Evolutionary conservation across 2,329 filamentous ascomycete species (phyloP).

Genomic region (Fusarium papillatum): DNA sequence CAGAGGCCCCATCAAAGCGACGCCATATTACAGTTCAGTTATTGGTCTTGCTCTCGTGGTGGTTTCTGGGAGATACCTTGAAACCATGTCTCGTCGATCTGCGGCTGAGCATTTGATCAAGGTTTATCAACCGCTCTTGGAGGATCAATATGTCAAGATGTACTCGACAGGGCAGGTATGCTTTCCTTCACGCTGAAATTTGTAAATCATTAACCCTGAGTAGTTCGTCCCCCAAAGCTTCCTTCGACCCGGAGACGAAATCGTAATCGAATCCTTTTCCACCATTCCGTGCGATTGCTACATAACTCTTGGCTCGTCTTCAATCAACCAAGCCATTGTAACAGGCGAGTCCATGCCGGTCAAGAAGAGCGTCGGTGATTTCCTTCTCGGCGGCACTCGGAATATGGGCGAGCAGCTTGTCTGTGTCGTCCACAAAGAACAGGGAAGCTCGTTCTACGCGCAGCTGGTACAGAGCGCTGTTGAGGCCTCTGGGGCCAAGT

Average conservation of each 20-base stretch:
- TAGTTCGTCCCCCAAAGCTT: conserved; percentile 3
- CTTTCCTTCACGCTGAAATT: not conserved
- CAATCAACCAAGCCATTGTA: conserved; percentile 13
- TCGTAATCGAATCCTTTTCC: conserved; percentile 2
- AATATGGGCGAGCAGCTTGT: conserved; percentile 1
- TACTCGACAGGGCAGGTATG: conserved; percentile 1
- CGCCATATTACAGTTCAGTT: conserved; percentile 1
- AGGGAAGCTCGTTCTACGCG: conserved; percentile 9
- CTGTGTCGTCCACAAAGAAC: conserved; percentile 10
- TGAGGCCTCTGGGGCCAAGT: not conserved
- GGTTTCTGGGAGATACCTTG: conserved; percentile 8
- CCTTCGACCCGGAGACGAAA: conserved; percentile 6
- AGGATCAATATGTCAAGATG: not conserved
- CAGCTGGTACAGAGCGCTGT: conserved; percentile 1
- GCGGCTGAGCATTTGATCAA: not conserved
- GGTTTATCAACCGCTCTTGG: conserved; percentile 9
- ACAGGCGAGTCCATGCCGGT: conserved; percentile 11
- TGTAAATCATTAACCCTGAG: not conserved
- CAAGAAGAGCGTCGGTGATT: conserved; percentile 2
- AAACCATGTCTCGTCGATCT: conserved; percentile 10
- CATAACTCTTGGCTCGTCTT: conserved; percentile 4
- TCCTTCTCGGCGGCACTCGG: conserved; percentile 10
- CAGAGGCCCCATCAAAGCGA: not conserved
- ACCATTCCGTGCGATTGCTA: conserved; percentile 16
- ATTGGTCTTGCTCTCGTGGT: conserved; percentile 14